Evolutionary conservation across 768 basidiomycete genomes (phyloP), one percentile per base, ranked within the genome.

Genomic region (Mycena rosella): DNA sequence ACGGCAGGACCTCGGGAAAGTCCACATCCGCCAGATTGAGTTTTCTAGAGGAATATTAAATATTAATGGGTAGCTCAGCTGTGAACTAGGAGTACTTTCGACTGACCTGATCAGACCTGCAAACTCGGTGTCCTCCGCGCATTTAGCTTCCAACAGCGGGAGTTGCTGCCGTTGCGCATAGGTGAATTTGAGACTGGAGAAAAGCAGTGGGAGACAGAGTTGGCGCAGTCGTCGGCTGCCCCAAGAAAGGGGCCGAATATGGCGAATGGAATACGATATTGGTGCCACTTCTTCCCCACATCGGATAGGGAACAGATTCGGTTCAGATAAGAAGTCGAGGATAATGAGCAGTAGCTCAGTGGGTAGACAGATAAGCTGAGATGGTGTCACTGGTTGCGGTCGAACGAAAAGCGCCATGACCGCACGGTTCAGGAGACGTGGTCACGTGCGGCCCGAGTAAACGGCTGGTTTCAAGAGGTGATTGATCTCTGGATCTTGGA

Each of bases 311-410:
- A 17, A 36, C 17, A 22, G 26, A 9, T 10, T 26, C 4, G 27
- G 5, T 32, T 44, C 38, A 34, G 40, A 53, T 24, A 57, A 34
- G 14, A 36, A 36, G 6, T 53, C 24, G 51, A 59, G n/a, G 14
- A 59, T 60, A 32, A 56, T 38, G 34, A 60, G 45, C 34, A 60
- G 44, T 22, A 67, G 65, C 65, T 67, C 65, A 29, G 26, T 45
- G n/a, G 65, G 65, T 4, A 67, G 65, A 15, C 20, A 27, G 20
- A 36, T 9, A 45, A 66, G 52, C 47, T 10, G 51, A 51, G 29
- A 51, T 5, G n/a, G 11, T n/a, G n/a, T n/a, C n/a, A n/a, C n/a
- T n/a, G n/a, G n/a, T n/a, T n/a, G n/a, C n/a, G n/a, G n/a, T n/a
- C n/a, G n/a, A n/a, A n/a, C n/a, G 32, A 34, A 34, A 11, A 34